Base-by-base conservation (phyloP, 371 early-diverging fungal genomes). In the Mortierella sp. region DNA sequence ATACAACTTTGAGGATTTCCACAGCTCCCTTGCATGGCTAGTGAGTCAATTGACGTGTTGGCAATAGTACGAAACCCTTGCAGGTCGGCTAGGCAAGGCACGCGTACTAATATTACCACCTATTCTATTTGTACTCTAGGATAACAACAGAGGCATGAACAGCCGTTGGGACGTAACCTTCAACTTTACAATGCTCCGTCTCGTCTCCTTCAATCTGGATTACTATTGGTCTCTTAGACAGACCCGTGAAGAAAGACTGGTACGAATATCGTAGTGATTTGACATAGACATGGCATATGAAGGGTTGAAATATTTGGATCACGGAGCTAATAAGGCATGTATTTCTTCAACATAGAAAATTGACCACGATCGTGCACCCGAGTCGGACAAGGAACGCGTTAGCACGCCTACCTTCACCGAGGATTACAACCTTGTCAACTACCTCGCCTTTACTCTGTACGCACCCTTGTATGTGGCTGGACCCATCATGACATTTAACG, bases 401-500 rank as follows among this genome's bases (percentile, higher is more conserved):
- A 87, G 89, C 48, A 78, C 77, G 7, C 90, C 96, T 13, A 89
- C 91, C 42, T 79, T 88, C 31, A 75, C 75, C 3, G 80, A 88
- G 10, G 96, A 97, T 65, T 99, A 97, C 89, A 94, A 90, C 76
- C 92, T 95, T 72, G 72, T 89, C 65, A 90, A 95, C 80, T 99
- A 96, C 81, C 87, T 96, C 74, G 91, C 94, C 0, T 98, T 97
- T 86, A 81, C 95, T 16, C 80, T 97, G 14, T 99, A 99, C 79
- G 93, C 95, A 2, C 99, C 99, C 1, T 90, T 99, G 48, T 97
- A 96, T 77, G 87, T 98, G 50, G 97, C 98, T 42, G 99, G 99
- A 0, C 99, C 99, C 11, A 98, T 99, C 72, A 94, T 98, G 78
- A 95, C 98, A 0, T 99, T 94, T 89, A 98, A 98, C 88, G 94